phyloP scores from a whole-genome alignment of 2,329 filamentous ascomycete species.

The Alternaria infectoria region DNA sequence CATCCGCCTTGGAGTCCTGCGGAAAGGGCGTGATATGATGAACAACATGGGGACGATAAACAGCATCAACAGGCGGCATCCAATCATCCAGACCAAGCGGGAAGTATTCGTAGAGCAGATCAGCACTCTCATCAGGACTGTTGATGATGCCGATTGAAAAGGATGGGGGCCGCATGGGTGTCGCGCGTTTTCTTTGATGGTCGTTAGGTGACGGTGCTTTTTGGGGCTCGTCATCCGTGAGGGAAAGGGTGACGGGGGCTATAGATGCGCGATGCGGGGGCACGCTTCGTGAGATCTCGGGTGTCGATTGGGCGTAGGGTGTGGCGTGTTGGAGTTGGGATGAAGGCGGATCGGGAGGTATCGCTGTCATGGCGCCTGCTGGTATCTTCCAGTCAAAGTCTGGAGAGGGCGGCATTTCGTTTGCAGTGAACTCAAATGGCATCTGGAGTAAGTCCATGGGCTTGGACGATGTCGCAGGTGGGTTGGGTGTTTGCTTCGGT shows the following conservation, averaged over 20 bases:
- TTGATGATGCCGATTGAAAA: conserved; percentile 59
- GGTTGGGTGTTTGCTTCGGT: conserved; percentile 34
- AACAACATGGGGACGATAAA: conserved; percentile 90
- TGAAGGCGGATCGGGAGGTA: conserved; percentile 49
- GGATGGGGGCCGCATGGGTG: conserved; percentile 52
- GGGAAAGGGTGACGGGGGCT: conserved; percentile 61
- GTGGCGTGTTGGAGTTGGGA: conserved; percentile 42
- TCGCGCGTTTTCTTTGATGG: conserved; percentile 41
- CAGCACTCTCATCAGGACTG: conserved; percentile 76
- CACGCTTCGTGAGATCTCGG: conserved; percentile 55
- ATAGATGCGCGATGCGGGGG: conserved; percentile 50
- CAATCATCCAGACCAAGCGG: conserved; percentile 89
- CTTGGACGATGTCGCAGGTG: conserved; percentile 33
- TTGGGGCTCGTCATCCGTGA: conserved; percentile 62
- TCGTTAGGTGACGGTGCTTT: conserved; percentile 46
- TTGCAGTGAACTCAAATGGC: conserved; percentile 51
- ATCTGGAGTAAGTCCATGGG: conserved; percentile 47
- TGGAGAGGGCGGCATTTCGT: conserved; percentile 50
- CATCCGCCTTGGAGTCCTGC: conserved; percentile 54
- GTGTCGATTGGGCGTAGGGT: conserved; percentile 60
- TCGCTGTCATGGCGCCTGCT: conserved; percentile 50
- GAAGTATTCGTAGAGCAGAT: conserved; percentile 93
- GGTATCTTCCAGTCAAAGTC: conserved; percentile 55
- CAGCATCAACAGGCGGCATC: conserved; percentile 88
- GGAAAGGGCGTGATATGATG: conserved; percentile 73